A percentile compares a stretch with the other conserved stretches of the same genome.
phyloP scores from a whole-genome alignment of 495 filamentous ascomycete genomes.

The Penicillium canariense region DNA sequence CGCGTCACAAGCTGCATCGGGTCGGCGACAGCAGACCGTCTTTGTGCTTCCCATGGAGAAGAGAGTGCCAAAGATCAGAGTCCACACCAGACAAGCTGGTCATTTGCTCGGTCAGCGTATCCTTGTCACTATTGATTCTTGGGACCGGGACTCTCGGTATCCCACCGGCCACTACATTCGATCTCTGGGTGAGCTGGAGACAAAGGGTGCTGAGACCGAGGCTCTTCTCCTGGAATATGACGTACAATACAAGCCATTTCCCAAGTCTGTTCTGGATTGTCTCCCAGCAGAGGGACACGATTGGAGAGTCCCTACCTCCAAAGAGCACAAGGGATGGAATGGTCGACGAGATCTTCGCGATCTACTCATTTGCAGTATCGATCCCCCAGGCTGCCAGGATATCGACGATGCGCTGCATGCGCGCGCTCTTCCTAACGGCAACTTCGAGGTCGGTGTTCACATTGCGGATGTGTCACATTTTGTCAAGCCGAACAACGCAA shows the following conservation, averaged over 20 bases:
- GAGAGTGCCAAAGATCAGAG: slow-evolving; percentile 88
- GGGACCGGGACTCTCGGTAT: slow-evolving; percentile 89
- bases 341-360: slow-evolving; percentile 78
- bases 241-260: slow-evolving; percentile 96
- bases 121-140: slow-evolving; percentile 91
- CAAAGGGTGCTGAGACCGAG: slow-evolving; percentile 94
- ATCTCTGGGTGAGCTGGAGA: slow-evolving; percentile 88
- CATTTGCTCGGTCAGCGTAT: slow-evolving; percentile 89
- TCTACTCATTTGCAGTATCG: slow-evolving; percentile 93
- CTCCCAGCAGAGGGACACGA: slow-evolving; percentile 88
- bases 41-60: slow-evolving; percentile 98
- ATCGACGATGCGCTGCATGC: slow-evolving; percentile 98
- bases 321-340: slow-evolving; percentile 79
- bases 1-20: slow-evolving; percentile 63
- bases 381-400: slow-evolving; percentile 93
- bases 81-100: slow-evolving; percentile 84
- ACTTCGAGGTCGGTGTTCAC: slow-evolving; percentile 96
- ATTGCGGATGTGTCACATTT: slow-evolving; percentile 99
- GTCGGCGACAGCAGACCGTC: slow-evolving; percentile 82
- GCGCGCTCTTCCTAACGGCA: slow-evolving; percentile 79
- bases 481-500: slow-evolving; percentile 93
- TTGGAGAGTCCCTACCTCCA: slow-evolving; percentile 81
- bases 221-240: slow-evolving; percentile 92
- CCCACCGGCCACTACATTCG: slow-evolving; percentile 92
- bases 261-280: slow-evolving; percentile 90